phyloP scores from a whole-genome alignment of 495 filamentous ascomycete species.

The Hypoxylon cercidicola region DNA sequence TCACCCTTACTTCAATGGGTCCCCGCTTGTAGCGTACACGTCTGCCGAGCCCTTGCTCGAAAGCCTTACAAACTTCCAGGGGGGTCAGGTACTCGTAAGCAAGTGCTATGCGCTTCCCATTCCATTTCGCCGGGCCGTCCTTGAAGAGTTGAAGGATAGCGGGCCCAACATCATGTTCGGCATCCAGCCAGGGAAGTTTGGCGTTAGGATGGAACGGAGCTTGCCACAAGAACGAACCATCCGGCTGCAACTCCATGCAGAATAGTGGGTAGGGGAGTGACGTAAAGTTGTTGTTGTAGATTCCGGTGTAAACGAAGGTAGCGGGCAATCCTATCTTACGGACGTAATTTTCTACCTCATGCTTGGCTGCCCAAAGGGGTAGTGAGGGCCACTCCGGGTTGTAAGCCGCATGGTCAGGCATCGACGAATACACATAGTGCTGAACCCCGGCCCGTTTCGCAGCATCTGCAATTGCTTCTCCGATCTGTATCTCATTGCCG shows the following conservation, averaged over 20 bases:
- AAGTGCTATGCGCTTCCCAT: conserved; percentile 88
- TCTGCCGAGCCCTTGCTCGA: conserved; percentile 79
- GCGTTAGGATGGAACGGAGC: conserved; percentile 92
- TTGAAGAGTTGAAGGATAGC: conserved; percentile 95
- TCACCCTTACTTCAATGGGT: conserved; percentile 84
- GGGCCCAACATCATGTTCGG: conserved; percentile 96
- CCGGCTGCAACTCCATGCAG: conserved; percentile 84
- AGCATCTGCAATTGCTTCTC: conserved; percentile 85
- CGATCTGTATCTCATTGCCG: conserved; percentile 92
- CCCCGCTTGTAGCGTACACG: conserved; percentile 80
- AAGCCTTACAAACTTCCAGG: conserved; percentile 79
- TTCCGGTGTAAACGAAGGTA: conserved; percentile 94
- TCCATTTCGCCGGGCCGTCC: conserved; percentile 88
- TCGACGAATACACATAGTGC: conserved; percentile 95
- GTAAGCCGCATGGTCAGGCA: conserved; percentile 92
- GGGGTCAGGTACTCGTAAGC: conserved; percentile 93
- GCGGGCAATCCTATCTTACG: conserved; percentile 83
- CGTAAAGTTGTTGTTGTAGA: conserved; percentile 99
- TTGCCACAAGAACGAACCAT: conserved; percentile 91
- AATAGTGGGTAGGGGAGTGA: conserved; percentile 92
- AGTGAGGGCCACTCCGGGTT: conserved; percentile 75
- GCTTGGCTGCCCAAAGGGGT: conserved; percentile 92
- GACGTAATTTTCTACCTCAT: conserved; percentile 89
- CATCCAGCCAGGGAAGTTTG: conserved; percentile 94
- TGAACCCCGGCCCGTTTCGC: conserved; percentile 85